Percentiles rank a stretch among this genome's conserved stretches.
Evolutionary conservation across 495 filamentous ascomycete genomes (phyloP).

Genomic region (Hypoxylon trugodes): DNA sequence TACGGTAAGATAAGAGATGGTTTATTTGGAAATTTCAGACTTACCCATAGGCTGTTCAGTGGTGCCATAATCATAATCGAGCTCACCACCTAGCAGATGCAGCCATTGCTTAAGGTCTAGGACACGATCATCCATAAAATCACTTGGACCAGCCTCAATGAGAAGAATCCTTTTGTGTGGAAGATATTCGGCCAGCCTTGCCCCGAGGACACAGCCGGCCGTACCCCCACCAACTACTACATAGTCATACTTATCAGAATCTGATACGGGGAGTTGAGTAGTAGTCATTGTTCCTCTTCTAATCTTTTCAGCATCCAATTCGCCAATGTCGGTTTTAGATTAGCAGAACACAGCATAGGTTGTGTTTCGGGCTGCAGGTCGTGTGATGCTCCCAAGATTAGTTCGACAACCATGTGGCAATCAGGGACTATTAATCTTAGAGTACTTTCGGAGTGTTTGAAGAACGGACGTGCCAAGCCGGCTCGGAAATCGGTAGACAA

Average conservation of each 20-base stretch:
- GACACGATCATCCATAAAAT: constrained; percentile 55
- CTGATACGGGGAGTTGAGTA: constrained; percentile 64
- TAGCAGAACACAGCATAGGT: constrained; percentile 8
- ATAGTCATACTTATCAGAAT: constrained; percentile 79
- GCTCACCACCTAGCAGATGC: constrained; percentile 76
- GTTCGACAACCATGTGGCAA: constrained; percentile 14
- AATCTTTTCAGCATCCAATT: not conserved
- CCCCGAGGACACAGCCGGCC: constrained; percentile 83
- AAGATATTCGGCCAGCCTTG: constrained; percentile 65
- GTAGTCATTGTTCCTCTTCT: constrained; percentile 62
- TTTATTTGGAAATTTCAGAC: constrained; percentile 30
- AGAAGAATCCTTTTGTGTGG: constrained; percentile 71
- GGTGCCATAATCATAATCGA: constrained; percentile 88
- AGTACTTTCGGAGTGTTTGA: constrained; percentile 4
- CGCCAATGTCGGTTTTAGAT: not conserved
- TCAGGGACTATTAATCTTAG: constrained; percentile 28
- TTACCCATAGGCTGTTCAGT: constrained; percentile 81
- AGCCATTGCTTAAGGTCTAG: constrained; percentile 85
- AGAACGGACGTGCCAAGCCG: constrained; percentile 28
- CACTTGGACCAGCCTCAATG: constrained; percentile 68
- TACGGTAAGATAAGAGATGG: constrained; percentile 27
- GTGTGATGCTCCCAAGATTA: not conserved
- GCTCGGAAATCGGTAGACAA: constrained; percentile 31
- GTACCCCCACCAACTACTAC: constrained; percentile 86
- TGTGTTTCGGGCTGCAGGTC: constrained; percentile 14